Evolutionary conservation across 305 asterid species (phyloP).

Genomic region (Solanum hybrid): DNA sequence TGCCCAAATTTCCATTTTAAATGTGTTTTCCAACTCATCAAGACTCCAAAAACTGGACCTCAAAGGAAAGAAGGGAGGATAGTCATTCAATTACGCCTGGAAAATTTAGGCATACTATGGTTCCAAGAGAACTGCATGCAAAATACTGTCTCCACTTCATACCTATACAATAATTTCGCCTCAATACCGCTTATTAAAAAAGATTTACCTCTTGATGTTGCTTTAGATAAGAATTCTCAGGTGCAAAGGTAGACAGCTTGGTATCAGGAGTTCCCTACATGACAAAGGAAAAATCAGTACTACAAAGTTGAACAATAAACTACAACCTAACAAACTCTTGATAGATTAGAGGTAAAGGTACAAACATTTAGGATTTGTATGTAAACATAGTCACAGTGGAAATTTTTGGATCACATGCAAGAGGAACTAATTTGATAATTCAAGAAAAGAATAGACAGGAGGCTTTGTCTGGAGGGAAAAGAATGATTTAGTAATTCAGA

Average conservation of each 20-base stretch:
- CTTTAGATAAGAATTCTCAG: conserved; percentile 17
- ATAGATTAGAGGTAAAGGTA: not conserved
- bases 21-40: not conserved
- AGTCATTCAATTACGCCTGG: not conserved
- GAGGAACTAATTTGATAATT: not conserved
- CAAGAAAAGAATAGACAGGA: not conserved
- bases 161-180: not conserved
- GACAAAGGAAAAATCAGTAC: conserved; percentile 4
- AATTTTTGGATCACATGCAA: not conserved
- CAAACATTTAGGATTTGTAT: not conserved
- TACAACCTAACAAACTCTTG: not conserved
- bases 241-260: conserved; percentile 23
- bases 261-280: conserved; percentile 28
- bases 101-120: not conserved
- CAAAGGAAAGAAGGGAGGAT: not conserved
- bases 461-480: not conserved
- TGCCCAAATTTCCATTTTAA: not conserved
- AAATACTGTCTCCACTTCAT: not conserved
- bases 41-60: not conserved
- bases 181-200: not conserved
- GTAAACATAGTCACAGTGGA: not conserved
- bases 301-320: conserved; percentile 5
- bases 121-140: not conserved
- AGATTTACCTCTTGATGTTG: conserved; percentile 24
- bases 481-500: not conserved